Percentiles rank a stretch among this genome's conserved stretches.
Conservation (phyloP, 371 early-diverging fungal species). For the Zopfochytrium polystomum region DNA sequence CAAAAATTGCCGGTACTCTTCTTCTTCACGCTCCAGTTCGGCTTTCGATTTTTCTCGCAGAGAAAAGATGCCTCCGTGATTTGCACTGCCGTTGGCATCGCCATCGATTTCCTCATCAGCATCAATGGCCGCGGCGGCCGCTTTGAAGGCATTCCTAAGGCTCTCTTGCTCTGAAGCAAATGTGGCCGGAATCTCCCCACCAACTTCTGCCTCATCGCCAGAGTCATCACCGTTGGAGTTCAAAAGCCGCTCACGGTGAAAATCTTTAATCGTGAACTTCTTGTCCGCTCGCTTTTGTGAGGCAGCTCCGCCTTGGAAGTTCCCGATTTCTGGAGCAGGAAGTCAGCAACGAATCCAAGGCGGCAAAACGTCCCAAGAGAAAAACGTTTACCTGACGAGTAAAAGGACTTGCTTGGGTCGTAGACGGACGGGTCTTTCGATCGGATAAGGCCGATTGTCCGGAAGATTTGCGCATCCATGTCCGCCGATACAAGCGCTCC, state of each 20-base stretch:
- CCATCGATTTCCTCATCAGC: slow-evolving; percentile 53
- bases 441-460: slow-evolving; percentile 79
- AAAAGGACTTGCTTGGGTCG: slow-evolving; percentile 65
- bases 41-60: slow-evolving; percentile 68
- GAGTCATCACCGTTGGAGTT: slow-evolving; percentile 54
- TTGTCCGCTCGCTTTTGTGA: slow-evolving; percentile 39
- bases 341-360: not conserved
- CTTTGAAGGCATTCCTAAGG: slow-evolving; percentile 65
- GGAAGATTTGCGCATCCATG: slow-evolving; percentile 87
- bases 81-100: slow-evolving; percentile 51
- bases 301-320: slow-evolving; percentile 57
- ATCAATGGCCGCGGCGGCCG: slow-evolving; percentile 39
- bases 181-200: slow-evolving; percentile 18
- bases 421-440: slow-evolving; percentile 79
- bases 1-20: slow-evolving; percentile 78
- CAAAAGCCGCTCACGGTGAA: slow-evolving; percentile 69
- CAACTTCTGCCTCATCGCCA: slow-evolving; percentile 51
- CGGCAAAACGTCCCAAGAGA: not conserved
- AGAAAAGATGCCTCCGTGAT: slow-evolving; percentile 62
- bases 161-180: slow-evolving; percentile 75
- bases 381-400: slow-evolving; percentile 53
- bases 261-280: slow-evolving; percentile 70
- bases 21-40: slow-evolving; percentile 75
- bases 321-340: slow-evolving; percentile 42
- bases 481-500: slow-evolving; percentile 75